Conservation (phyloP, 768 basidiomycete genomes). For the Suillus cothurnatus region DNA sequence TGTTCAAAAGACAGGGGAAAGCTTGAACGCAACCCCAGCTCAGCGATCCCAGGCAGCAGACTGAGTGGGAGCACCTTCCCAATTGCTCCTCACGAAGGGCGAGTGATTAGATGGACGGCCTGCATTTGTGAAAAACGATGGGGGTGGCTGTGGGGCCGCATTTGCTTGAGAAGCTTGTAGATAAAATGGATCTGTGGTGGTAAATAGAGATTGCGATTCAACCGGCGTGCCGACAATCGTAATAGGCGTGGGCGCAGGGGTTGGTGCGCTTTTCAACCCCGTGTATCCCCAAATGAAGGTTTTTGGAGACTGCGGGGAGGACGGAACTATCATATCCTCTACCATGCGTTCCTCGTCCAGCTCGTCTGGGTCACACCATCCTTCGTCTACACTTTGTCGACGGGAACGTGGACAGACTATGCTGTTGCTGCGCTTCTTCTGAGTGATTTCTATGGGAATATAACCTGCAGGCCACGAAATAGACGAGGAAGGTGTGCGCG, state of each 20-base stretch:
- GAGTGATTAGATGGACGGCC: conserved; percentile 42
- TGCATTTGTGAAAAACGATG: conserved; percentile 40
- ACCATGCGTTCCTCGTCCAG: conserved; percentile 49
- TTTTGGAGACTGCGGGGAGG: conserved; percentile 32
- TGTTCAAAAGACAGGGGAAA: background rate
- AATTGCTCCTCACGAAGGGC: conserved; percentile 35
- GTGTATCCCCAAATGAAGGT: conserved; percentile 26
- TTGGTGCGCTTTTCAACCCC: conserved; percentile 24
- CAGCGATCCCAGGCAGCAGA: background rate
- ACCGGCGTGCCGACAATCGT: conserved; percentile 21
- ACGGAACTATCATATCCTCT: conserved; percentile 44
- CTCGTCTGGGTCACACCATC: conserved; percentile 37
- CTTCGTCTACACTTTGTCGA: conserved; percentile 28
- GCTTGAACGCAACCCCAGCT: background rate
- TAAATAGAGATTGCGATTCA: conserved; percentile 38
- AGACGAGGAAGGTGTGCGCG: conserved; percentile 35
- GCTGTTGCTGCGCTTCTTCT: conserved; percentile 33
- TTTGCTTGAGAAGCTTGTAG: conserved; percentile 40
- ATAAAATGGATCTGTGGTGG: conserved; percentile 54
- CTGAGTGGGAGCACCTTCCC: background rate
- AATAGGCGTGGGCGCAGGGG: conserved; percentile 21
- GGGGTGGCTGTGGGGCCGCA: conserved; percentile 32
- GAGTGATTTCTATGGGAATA: conserved; percentile 25
- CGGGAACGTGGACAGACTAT: conserved; percentile 21
- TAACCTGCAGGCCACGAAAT: conserved; percentile 31